Evolutionary conservation across 805 yeast genomes (phyloP).

Genomic region (Nakazawaea siamensis): DNA sequence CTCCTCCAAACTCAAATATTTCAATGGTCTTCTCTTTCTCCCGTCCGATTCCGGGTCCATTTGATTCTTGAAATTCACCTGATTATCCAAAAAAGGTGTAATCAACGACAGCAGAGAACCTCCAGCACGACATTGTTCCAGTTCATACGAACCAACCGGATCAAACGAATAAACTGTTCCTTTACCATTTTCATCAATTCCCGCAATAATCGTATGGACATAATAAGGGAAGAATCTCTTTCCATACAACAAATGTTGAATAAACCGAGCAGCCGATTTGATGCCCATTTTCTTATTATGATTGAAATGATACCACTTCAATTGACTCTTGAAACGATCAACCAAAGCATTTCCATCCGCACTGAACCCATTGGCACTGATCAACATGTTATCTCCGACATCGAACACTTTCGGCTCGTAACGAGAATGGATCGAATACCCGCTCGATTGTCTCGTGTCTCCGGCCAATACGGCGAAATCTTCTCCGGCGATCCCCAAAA

Average conservation of each 20-base stretch:
- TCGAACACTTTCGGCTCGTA: constrained; percentile 84
- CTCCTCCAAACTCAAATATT: constrained; percentile 71
- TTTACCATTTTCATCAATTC: constrained; percentile 83
- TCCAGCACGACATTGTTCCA: constrained; percentile 96
- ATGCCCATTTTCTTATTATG: constrained; percentile 66
- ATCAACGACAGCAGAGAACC: constrained; percentile 95
- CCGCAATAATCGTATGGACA: constrained; percentile 91
- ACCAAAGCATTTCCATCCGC: constrained; percentile 90
- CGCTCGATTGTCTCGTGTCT: constrained; percentile 94
- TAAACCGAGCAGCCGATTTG: constrained; percentile 77
- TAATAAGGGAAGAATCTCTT: constrained; percentile 96
- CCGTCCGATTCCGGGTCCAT: constrained; percentile 74
- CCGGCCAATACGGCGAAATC: constrained; percentile 97
- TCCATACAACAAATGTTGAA: constrained; percentile 84
- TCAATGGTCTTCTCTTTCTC: constrained; percentile 46
- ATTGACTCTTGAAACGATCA: constrained; percentile 56
- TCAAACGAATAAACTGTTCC: constrained; percentile 96
- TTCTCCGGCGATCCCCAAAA: constrained; percentile 94
- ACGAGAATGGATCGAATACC: constrained; percentile 89
- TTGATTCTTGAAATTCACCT: constrained; percentile 93
- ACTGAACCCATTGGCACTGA: constrained; percentile 93
- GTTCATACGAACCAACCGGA: constrained; percentile 96
- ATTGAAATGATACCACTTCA: constrained; percentile 91
- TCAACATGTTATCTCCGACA: constrained; percentile 79
- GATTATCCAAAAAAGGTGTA: constrained; percentile 97